These are phyloP conservation scores for Hibiscus mutabilis DNA, from an alignment of 345 rosid genomes.

Conservation along the genomic window DNA sequence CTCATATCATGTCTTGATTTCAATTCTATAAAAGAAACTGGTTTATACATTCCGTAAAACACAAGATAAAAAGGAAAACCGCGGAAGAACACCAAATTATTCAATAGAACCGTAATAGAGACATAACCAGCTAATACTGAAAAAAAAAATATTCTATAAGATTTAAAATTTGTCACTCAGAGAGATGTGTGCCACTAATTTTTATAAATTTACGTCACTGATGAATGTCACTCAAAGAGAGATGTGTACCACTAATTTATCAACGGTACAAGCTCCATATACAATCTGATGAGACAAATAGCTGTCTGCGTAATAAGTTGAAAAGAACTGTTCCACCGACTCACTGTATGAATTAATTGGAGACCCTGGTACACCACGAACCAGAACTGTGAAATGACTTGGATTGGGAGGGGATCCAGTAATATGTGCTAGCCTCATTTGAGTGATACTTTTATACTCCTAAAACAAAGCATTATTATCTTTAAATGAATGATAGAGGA, in stretches of 20 bases:
- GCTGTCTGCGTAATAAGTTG: constrained; percentile 60
- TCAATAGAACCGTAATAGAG: neutral
- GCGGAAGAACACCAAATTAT: neutral
- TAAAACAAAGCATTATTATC: constrained; percentile 17
- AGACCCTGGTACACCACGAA: constrained; percentile 75
- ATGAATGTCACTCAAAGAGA: constrained; percentile 6
- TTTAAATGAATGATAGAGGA: constrained; percentile 10
- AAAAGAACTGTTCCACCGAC: constrained; percentile 55
- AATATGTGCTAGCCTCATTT: constrained; percentile 66
- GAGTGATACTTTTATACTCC: constrained; percentile 74
- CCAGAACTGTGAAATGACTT: constrained; percentile 79
- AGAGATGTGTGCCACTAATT: neutral
- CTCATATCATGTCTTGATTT: too few relatives aligned
- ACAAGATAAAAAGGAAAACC: too few relatives aligned
- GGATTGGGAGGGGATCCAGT: constrained; percentile 47
- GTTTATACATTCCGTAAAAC: too few relatives aligned
- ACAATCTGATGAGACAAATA: constrained; percentile 89
- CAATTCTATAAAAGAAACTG: too few relatives aligned
- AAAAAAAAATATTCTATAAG: neutral
- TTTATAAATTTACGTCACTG: neutral
- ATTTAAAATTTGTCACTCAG: neutral
- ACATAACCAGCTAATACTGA: neutral
- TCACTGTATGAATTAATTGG: constrained; percentile 58
- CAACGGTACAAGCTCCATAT: constrained; percentile 47
- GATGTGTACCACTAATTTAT: constrained; percentile 63